Conservation (phyloP, 75 land plant species). For the Gnetum montanum region DNA sequence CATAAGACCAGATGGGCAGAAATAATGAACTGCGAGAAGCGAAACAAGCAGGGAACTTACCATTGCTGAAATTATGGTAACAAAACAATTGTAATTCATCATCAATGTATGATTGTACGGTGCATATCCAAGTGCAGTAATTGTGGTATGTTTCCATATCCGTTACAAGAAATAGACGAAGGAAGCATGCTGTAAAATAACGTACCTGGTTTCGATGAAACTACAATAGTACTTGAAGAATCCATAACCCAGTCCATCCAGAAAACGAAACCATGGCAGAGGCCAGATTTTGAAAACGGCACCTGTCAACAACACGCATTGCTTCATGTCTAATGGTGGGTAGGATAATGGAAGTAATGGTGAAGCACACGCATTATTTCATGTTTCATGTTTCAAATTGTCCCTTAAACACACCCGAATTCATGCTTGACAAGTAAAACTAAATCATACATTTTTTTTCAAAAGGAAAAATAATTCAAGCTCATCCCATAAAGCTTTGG, state of each 20-base stretch:
- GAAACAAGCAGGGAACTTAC: not conserved
- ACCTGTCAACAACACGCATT: slow-evolving; percentile 53
- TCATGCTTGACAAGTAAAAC: not conserved
- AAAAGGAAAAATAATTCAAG: too few relatives aligned
- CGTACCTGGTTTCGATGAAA: slow-evolving; percentile 76
- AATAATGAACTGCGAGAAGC: not conserved
- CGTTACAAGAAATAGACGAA: too few relatives aligned
- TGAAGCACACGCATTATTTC: not conserved
- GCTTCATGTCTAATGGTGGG: not conserved
- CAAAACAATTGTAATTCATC: too few relatives aligned
- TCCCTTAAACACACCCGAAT: not conserved
- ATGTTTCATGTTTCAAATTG: not conserved
- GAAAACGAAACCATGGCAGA: slow-evolving; percentile 80
- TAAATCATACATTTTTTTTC: not conserved
- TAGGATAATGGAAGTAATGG: not conserved
- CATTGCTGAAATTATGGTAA: too few relatives aligned
- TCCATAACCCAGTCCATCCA: slow-evolving; percentile 97
- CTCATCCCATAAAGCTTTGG: too few relatives aligned
- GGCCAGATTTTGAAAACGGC: slow-evolving; percentile 33
- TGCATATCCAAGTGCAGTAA: too few relatives aligned
- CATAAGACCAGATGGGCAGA: not conserved
- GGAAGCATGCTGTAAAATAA: too few relatives aligned
- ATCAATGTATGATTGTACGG: too few relatives aligned
- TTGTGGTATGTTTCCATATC: too few relatives aligned
- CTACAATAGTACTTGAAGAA: slow-evolving; percentile 20